Conservation (phyloP, 2,329 filamentous ascomycete species). For the Iodosphaeria phyllophila region DNA sequence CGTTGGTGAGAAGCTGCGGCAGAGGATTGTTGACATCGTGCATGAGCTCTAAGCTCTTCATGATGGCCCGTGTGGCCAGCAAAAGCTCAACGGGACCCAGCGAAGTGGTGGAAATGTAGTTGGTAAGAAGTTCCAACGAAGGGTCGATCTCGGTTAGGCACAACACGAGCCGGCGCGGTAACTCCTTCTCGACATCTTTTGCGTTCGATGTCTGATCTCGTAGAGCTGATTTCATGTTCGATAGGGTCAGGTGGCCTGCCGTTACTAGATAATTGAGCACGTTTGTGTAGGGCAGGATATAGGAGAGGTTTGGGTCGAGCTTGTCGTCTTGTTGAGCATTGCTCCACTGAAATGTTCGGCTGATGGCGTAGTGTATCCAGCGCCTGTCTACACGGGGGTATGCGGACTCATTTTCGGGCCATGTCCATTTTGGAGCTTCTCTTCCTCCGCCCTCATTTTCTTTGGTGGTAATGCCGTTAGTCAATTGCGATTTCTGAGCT, state of each 20-base stretch:
- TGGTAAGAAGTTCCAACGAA: slow-evolving; percentile 45
- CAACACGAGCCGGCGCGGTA: slow-evolving; percentile 41
- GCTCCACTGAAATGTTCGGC: slow-evolving; percentile 39
- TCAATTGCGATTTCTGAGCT: slow-evolving; percentile 8
- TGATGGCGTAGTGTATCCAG: slow-evolving; percentile 45
- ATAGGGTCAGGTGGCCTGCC: slow-evolving; percentile 38
- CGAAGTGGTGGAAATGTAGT: slow-evolving; percentile 45
- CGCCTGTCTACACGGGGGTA: slow-evolving; percentile 42
- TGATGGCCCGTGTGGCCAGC: slow-evolving; percentile 43
- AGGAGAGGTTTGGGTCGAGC: slow-evolving; percentile 18
- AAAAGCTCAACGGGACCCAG: slow-evolving; percentile 49
- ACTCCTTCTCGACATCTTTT: slow-evolving; percentile 24
- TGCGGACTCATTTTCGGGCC: slow-evolving; percentile 20
- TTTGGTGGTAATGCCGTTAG: slow-evolving; percentile 6
- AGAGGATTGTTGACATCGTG: slow-evolving; percentile 19
- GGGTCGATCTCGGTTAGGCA: slow-evolving; percentile 48
- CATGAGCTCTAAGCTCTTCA: slow-evolving; percentile 48
- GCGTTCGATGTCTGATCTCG: slow-evolving; percentile 23
- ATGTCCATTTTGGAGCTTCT: slow-evolving; percentile 28
- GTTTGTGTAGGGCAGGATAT: slow-evolving; percentile 30
- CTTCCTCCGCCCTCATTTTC: slow-evolving; percentile 6
- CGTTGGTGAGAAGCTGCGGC: slow-evolving; percentile 13
- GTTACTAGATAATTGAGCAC: slow-evolving; percentile 39
- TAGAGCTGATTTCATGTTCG: slow-evolving; percentile 40
- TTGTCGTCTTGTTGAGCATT: slow-evolving; percentile 23